Conservation (phyloP, 306 rosid genomes). For the Vigna angularis region DNA sequence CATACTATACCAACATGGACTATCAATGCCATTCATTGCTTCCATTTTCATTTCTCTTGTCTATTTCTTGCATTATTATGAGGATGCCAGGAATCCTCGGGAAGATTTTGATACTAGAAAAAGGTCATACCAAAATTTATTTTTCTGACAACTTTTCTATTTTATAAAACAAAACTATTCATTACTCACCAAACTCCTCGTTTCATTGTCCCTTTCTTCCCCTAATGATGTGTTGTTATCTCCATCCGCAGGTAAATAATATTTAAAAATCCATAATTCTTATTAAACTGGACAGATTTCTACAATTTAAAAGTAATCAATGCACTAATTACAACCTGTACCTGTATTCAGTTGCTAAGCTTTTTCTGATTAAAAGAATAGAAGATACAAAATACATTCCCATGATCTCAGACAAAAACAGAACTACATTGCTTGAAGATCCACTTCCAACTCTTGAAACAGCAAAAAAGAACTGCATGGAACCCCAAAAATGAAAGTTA, state of each 20-base stretch:
- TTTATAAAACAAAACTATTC: slow-evolving; percentile 11
- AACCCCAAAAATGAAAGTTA: slow-evolving; percentile 34
- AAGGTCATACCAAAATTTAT: slow-evolving; percentile 6
- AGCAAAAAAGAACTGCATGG: slow-evolving; percentile 90
- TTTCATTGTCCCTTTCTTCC: neutral
- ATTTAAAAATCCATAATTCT: slow-evolving; percentile 24
- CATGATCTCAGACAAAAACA: slow-evolving; percentile 95
- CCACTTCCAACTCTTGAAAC: slow-evolving; percentile 99
- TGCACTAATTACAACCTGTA: slow-evolving; percentile 42
- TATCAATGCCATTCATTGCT: slow-evolving; percentile 7
- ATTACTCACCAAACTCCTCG: slow-evolving; percentile 14
- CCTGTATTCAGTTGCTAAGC: slow-evolving; percentile 98
- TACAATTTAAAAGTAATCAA: slow-evolving; percentile 29
- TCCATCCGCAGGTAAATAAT: slow-evolving; percentile 7
- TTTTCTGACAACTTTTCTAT: slow-evolving; percentile 6
- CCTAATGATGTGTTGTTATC: slow-evolving; percentile 15
- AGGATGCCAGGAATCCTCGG: neutral
- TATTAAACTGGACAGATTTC: slow-evolving; percentile 8
- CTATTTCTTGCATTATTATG: slow-evolving; percentile 7
- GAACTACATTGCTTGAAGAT: slow-evolving; percentile 97
- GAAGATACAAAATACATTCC: slow-evolving; percentile 98
- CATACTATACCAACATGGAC: neutral
- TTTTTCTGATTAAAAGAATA: slow-evolving; percentile 95
- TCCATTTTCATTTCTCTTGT: slow-evolving; percentile 30
- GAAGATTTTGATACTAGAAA: neutral